phyloP scores from a whole-genome alignment of 371 early-diverging fungal genomes.

The Mucor velutinosus region DNA sequence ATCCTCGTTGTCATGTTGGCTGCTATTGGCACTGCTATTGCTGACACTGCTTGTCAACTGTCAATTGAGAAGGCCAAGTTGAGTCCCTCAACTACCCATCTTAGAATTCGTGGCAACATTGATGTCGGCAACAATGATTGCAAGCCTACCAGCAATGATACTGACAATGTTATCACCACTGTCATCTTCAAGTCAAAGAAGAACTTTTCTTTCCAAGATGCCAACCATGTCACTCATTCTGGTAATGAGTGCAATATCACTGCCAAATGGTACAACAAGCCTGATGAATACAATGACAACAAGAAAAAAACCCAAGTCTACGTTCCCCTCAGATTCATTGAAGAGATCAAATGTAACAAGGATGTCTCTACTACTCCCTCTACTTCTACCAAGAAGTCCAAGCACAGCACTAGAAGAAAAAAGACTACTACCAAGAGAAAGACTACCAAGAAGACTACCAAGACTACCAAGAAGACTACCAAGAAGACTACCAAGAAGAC shows the following conservation, averaged over 20 bases:
- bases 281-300: neutral
- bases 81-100: slow-evolving; percentile 8
- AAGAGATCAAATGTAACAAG: slow-evolving; percentile 14
- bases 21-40: slow-evolving; percentile 4
- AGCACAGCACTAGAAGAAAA: slow-evolving; percentile 16
- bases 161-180: slow-evolving; percentile 11
- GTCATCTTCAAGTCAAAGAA: slow-evolving; percentile 9
- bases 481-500: slow-evolving; percentile 20
- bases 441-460: slow-evolving; percentile 21
- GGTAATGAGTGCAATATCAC: slow-evolving; percentile 17
- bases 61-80: slow-evolving; percentile 17
- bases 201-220: slow-evolving; percentile 4
- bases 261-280: slow-evolving; percentile 19
- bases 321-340: slow-evolving; percentile 10
- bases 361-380: slow-evolving; percentile 4
- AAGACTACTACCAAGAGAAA: slow-evolving; percentile 17
- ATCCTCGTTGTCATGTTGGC: slow-evolving; percentile 12
- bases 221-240: slow-evolving; percentile 1
- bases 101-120: slow-evolving; percentile 20
- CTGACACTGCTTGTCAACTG: slow-evolving; percentile 8
- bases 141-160: slow-evolving; percentile 3
- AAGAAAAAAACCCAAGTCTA: slow-evolving; percentile 13
- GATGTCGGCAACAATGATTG: slow-evolving; percentile 7
- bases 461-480: slow-evolving; percentile 13
- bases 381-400: slow-evolving; percentile 5